Conservation (phyloP, 495 filamentous ascomycete genomes). For the Penicillium lividum region DNA sequence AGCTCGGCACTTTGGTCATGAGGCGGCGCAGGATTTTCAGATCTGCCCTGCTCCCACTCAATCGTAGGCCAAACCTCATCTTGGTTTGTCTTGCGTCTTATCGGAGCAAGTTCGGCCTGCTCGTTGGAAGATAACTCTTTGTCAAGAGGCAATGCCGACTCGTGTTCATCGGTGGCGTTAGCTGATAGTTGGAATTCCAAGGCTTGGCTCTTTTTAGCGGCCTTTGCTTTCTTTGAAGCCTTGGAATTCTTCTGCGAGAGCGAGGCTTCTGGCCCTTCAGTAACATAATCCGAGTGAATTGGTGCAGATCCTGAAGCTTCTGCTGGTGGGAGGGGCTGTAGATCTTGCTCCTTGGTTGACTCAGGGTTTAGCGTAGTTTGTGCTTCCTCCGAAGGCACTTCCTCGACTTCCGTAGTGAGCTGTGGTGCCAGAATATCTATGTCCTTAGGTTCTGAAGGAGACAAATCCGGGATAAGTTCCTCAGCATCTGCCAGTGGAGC, state of each 20-base stretch:
- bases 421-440: neutral
- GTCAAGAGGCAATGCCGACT: slow-evolving; percentile 2
- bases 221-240: slow-evolving; percentile 27
- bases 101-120: slow-evolving; percentile 18
- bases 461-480: slow-evolving; percentile 8
- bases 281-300: neutral
- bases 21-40: slow-evolving; percentile 27
- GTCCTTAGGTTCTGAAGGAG: neutral
- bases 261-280: slow-evolving; percentile 8
- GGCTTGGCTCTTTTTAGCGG: slow-evolving; percentile 4
- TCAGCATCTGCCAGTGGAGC: slow-evolving; percentile 7
- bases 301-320: slow-evolving; percentile 1
- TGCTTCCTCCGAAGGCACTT: neutral
- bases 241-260: slow-evolving; percentile 34
- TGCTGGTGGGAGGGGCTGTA: neutral
- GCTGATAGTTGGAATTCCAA: slow-evolving; percentile 5
- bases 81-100: slow-evolving; percentile 14
- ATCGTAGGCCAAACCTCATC: slow-evolving; percentile 39
- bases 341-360: slow-evolving; percentile 7
- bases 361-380: slow-evolving; percentile 4
- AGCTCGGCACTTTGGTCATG: slow-evolving; percentile 28
- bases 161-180: slow-evolving; percentile 10
- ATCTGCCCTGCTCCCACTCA: slow-evolving; percentile 38
- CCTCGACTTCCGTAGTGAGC: slow-evolving; percentile 1
- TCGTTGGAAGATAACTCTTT: slow-evolving; percentile 9